Conservation (phyloP, 768 basidiomycete species). For the Xerocomus spinulosus region DNA sequence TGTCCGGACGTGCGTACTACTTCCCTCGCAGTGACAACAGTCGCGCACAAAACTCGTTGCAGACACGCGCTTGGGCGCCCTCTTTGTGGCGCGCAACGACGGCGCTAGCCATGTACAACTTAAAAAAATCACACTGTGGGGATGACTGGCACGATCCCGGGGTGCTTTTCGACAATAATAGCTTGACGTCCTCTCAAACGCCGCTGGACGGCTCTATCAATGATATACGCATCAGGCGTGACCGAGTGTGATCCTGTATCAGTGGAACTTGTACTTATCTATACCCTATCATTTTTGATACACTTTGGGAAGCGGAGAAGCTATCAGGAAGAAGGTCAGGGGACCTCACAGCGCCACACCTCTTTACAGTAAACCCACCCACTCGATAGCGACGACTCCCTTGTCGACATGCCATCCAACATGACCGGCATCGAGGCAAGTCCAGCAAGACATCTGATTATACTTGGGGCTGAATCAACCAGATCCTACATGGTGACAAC, state of each 20-base stretch:
- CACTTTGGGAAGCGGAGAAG: no score
- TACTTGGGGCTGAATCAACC: constrained; percentile 37
- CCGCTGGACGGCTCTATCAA: background rate
- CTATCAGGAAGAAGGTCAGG: no score
- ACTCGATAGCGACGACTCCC: no score
- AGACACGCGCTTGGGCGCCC: constrained; percentile 39
- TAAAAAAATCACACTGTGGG: constrained; percentile 40
- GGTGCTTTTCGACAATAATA: background rate
- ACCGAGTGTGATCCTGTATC: background rate
- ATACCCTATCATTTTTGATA: no score
- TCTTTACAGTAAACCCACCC: no score
- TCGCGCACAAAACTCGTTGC: background rate
- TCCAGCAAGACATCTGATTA: constrained; percentile 20
- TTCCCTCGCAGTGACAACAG: background rate
- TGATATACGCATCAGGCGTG: background rate
- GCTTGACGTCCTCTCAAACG: background rate
- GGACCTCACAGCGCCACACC: no score
- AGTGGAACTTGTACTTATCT: background rate
- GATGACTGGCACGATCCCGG: constrained; percentile 15
- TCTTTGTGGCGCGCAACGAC: constrained; percentile 36
- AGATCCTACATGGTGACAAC: constrained; percentile 32
- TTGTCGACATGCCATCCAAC: no score
- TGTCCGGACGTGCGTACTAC: constrained; percentile 30
- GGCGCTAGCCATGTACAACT: constrained; percentile 32
- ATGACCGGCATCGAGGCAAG: constrained; percentile 5